These are phyloP conservation scores for Closterium sp. DNA, from an alignment of 139 green algal genomes.

Conservation along the genomic window DNA sequence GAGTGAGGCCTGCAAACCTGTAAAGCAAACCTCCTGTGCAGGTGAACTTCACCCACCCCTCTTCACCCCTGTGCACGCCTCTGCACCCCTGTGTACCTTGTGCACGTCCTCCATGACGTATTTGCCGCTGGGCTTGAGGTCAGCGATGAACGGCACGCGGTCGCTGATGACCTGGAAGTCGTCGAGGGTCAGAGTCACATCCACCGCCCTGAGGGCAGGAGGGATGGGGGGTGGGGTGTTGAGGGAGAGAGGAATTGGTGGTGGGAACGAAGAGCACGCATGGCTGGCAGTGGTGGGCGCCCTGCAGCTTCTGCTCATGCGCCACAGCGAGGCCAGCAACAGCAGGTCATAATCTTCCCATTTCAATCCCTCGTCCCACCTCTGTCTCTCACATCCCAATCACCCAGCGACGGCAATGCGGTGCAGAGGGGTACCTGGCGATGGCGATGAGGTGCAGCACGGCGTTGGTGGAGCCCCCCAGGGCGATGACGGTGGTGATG, in stretches of 20 bases:
- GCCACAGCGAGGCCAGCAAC: too few relatives aligned
- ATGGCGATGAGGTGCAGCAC: constrained; percentile 68
- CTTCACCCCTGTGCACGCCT: not conserved
- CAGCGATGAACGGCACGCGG: constrained; percentile 88
- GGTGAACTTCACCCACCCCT: too few relatives aligned
- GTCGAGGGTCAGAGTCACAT: constrained; percentile 83
- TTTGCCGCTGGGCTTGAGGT: constrained; percentile 92
- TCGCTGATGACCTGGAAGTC: constrained; percentile 93
- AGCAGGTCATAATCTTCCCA: not conserved
- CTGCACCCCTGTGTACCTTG: constrained; percentile 57
- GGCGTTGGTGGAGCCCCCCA: constrained; percentile 94
- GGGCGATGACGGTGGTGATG: constrained; percentile 86
- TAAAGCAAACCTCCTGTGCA: too few relatives aligned
- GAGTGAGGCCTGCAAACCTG: too few relatives aligned
- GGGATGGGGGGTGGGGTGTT: constrained; percentile 24
- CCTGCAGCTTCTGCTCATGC: too few relatives aligned
- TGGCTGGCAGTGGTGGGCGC: too few relatives aligned
- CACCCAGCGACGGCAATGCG: not conserved
- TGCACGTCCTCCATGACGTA: constrained; percentile 99
- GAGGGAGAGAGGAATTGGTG: too few relatives aligned
- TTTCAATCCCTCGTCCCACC: not conserved
- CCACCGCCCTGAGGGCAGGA: constrained; percentile 53
- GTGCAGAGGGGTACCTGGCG: constrained; percentile 19
- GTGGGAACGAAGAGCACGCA: too few relatives aligned
- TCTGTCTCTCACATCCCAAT: too few relatives aligned